Evolutionary conservation across 139 green algal genomes (phyloP), one percentile per base, ranked within the genome.

Genomic region (Mychonastes homosphaera): DNA sequence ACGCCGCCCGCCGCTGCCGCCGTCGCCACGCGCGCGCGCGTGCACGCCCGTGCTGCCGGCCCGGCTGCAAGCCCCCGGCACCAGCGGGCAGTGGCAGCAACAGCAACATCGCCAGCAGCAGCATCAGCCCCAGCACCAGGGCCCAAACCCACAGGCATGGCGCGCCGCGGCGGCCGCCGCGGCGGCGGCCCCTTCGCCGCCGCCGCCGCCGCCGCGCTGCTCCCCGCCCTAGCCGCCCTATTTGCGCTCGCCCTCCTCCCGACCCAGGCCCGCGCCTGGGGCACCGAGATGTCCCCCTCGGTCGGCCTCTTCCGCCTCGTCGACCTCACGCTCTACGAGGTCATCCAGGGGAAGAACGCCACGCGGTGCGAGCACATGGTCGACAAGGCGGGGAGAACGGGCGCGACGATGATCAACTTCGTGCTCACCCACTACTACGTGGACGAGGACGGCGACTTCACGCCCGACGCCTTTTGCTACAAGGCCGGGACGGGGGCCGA

Each of bases 371-470:
- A 45, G 35, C 60, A 67, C 29, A 53, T 60, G 49, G 50, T 67
- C 3, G 36, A 59, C 39, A 33, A 35, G 26, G 49, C 49, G 1
- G 60, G 48, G 9, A n/a, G 19, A 2, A 35, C 19, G 19, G 60
- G 60, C 49, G 53, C 49, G 38, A 53, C n/a, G 19, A 59, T 40
- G 28, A 33, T 67, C 49, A 59, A 67, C 49, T 60, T 60, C 21
- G 27, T 67, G n/a, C 6, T 67, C 28, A 59, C 60, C 10, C 60
- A 67, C 38, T 67, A 36, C 35, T 67, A 54, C 27, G 6, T 60
- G 2, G 60, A 67, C 49, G n/a, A 24, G 15, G 47, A 59, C 60
- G 15, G 36, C 7, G 60, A 67, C 35, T 32, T 43, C 18, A 32
- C 59, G n/a, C 47, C 49, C 6, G 60, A 67, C n/a, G 44, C 15